Conservation (phyloP, 345 rosid genomes). For the Gossypioides kirkii region DNA sequence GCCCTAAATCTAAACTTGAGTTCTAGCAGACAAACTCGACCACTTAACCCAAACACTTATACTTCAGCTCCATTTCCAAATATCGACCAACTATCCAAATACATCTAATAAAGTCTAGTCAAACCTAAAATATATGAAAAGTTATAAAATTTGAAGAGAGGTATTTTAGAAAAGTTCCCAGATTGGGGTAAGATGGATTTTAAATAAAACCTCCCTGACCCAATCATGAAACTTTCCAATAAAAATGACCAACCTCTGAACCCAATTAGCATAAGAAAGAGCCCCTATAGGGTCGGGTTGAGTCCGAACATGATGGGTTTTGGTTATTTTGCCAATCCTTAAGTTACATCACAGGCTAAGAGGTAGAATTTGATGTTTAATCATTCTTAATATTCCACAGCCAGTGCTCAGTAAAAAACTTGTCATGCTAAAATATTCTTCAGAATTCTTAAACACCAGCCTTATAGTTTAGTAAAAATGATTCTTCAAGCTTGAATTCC, state of each 20-base stretch:
- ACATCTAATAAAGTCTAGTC: background rate
- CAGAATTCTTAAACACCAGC: background rate
- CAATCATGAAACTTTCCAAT: background rate
- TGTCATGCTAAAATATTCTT: background rate
- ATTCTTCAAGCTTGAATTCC: background rate
- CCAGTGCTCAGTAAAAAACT: background rate
- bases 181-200: background rate
- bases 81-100: background rate
- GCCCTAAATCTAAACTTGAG: background rate
- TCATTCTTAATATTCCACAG: background rate
- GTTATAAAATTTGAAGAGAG: background rate
- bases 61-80: background rate
- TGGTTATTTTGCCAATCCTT: background rate
- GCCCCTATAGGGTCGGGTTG: background rate
- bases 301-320: background rate
- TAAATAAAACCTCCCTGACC: background rate
- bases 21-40: background rate
- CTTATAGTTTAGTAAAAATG: background rate
- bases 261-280: background rate
- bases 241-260: background rate
- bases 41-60: background rate
- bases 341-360: background rate
- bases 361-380: background rate
- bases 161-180: background rate
- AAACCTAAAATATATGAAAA: background rate